These are phyloP conservation scores for Vitis hybrid DNA, from an alignment of 177 flowering plant genomes.

Conservation along the genomic window DNA sequence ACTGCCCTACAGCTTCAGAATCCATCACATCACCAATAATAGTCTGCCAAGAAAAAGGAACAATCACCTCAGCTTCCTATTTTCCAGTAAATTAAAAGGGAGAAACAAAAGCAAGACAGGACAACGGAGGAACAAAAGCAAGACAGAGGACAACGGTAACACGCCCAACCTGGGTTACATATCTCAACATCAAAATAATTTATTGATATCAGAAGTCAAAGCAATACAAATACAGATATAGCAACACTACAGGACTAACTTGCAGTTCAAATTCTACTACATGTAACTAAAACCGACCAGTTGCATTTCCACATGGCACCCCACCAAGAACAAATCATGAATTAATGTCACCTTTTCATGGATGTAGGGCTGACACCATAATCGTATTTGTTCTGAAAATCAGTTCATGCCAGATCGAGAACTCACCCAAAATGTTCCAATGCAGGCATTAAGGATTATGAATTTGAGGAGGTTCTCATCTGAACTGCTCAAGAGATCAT, in stretches of 20 bases:
- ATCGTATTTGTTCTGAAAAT: not conserved
- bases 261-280: too few species aligned
- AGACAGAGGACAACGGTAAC: not conserved
- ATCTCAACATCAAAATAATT: too few species aligned
- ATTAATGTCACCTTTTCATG: too few species aligned
- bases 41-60: constrained; percentile 38
- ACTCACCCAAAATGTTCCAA: constrained; percentile 59
- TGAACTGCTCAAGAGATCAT: constrained; percentile 31
- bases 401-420: not conserved
- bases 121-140: not conserved
- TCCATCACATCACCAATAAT: constrained; percentile 53
- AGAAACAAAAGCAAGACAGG: not conserved
- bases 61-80: not conserved
- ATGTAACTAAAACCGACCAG: too few species aligned
- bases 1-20: constrained; percentile 25
- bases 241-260: too few species aligned
- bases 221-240: too few species aligned
- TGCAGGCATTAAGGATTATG: constrained; percentile 53
- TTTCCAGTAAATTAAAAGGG: not conserved
- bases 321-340: too few species aligned
- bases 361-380: too few species aligned
- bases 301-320: too few species aligned
- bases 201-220: too few species aligned
- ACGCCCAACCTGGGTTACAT: too few species aligned
- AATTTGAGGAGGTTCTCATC: constrained; percentile 57